phyloP scores from a whole-genome alignment of 768 basidiomycete species.

The Trametes cubensis region DNA sequence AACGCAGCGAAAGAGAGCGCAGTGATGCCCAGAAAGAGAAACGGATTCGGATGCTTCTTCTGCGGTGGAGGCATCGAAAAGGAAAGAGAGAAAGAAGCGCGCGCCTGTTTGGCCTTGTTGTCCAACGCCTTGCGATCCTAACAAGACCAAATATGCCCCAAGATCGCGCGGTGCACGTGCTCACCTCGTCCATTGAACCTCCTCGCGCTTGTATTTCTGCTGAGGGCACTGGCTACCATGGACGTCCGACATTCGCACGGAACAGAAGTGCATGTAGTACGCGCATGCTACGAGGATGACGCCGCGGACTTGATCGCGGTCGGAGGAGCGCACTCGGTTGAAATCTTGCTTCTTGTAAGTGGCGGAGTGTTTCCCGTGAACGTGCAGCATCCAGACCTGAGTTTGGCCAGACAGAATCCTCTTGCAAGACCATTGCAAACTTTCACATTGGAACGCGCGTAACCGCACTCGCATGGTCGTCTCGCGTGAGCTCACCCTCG shows the following conservation, averaged over 20 bases:
- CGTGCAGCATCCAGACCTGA: constrained; percentile 9
- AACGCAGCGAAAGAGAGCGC: constrained; percentile 61
- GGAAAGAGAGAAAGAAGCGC: constrained; percentile 7
- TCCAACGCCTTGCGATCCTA: constrained; percentile 27
- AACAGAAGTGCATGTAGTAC: constrained; percentile 61
- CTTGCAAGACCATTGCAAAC: constrained; percentile 58
- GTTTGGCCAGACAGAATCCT: constrained; percentile 42
- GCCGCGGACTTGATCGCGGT: constrained; percentile 71
- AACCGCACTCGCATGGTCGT: constrained; percentile 80
- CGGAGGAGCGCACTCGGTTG: constrained; percentile 72
- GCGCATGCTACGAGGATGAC: constrained; percentile 65
- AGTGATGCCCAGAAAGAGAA: constrained; percentile 59
- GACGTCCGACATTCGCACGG: constrained; percentile 63
- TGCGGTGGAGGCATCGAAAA: constrained; percentile 19
- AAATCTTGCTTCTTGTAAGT: constrained; percentile 67
- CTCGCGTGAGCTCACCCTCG: constrained; percentile 67
- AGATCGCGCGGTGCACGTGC: constrained; percentile 18
- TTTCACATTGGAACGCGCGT: constrained; percentile 74
- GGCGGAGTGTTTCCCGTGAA: constrained; percentile 11
- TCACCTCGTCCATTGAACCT: background rate
- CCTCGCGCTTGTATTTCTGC: background rate
- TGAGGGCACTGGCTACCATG: constrained; percentile 39
- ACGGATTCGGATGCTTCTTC: constrained; percentile 58
- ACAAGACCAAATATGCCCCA: constrained; percentile 33
- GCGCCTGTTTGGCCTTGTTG: constrained; percentile 24